phyloP scores from a whole-genome alignment of 352 stramenopile species.

The Globisporangium mamillatum region DNA sequence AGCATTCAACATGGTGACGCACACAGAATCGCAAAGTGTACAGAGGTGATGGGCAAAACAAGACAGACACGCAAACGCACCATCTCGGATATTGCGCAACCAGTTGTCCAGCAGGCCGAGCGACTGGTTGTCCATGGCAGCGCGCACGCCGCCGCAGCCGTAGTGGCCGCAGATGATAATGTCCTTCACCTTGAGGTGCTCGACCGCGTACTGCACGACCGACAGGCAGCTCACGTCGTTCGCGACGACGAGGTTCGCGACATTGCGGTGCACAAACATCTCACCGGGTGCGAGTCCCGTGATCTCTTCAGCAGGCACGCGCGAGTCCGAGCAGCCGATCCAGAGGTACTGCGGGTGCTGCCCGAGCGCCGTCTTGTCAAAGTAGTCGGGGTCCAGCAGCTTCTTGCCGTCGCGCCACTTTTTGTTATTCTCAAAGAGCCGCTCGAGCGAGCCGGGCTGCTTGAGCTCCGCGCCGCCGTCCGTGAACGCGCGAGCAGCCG shows the following conservation, averaged over 20 bases:
- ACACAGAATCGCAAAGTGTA: not conserved
- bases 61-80: slow-evolving; percentile 3
- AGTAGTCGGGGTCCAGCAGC: slow-evolving; percentile 69
- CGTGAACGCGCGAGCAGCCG: not conserved
- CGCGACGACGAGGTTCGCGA: slow-evolving; percentile 74
- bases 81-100: slow-evolving; percentile 65
- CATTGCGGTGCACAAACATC: slow-evolving; percentile 91
- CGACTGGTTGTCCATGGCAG: slow-evolving; percentile 41
- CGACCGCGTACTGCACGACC: slow-evolving; percentile 75
- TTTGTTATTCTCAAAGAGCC: slow-evolving; percentile 45
- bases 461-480: slow-evolving; percentile 10
- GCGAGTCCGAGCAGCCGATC: slow-evolving; percentile 90
- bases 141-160: slow-evolving; percentile 81
- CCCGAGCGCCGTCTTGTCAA: slow-evolving; percentile 63
- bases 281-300: slow-evolving; percentile 79
- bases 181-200: slow-evolving; percentile 78
- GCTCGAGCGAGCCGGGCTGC: not conserved
- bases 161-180: slow-evolving; percentile 90
- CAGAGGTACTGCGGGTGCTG: slow-evolving; percentile 90
- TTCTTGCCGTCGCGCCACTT: slow-evolving; percentile 79
- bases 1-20: not conserved
- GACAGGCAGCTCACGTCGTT: slow-evolving; percentile 73
- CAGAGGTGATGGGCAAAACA: not conserved
- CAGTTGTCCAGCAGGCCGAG: slow-evolving; percentile 64
- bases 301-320: slow-evolving; percentile 85